A percentile compares a stretch with the other conserved stretches of the same genome.
Evolutionary conservation across 257 asterid species (phyloP).

Genomic region (Avicennia marina): DNA sequence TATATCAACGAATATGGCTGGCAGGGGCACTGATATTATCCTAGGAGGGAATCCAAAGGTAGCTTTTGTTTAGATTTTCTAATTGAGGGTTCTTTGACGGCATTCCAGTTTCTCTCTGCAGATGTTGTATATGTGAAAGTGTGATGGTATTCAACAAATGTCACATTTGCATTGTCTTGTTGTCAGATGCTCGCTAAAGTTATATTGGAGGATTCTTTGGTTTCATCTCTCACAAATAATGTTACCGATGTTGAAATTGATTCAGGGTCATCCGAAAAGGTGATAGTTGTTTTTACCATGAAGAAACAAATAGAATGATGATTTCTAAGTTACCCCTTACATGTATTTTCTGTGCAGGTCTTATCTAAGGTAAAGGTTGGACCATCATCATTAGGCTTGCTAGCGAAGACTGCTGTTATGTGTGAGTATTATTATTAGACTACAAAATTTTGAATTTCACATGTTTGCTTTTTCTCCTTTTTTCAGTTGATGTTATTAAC

Average conservation of each 20-base stretch:
- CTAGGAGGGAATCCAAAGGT: conserved; percentile 99
- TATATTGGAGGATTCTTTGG: conserved; percentile 75
- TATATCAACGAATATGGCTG: conserved; percentile 98
- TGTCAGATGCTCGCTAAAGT: conserved; percentile 90
- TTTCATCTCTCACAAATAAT: conserved; percentile 58
- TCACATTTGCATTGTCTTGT: conserved; percentile 15
- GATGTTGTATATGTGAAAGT: conserved; percentile 8
- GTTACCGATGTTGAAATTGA: conserved; percentile 57
- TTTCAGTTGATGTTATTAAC: background rate
- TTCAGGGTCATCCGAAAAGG: conserved; percentile 62
- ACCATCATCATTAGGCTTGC: conserved; percentile 83
- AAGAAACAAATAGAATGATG: conserved; percentile 3
- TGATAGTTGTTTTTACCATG: conserved; percentile 25
- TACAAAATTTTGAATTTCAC: background rate
- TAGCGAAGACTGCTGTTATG: conserved; percentile 80
- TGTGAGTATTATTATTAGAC: conserved; percentile 43
- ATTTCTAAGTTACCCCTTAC: conserved; percentile 3
- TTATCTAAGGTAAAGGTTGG: conserved; percentile 84
- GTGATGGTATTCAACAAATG: background rate
- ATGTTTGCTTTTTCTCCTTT: background rate
- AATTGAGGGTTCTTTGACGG: background rate
- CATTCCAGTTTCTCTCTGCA: background rate
- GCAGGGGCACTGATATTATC: conserved; percentile 97
- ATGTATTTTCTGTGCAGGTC: conserved; percentile 45
- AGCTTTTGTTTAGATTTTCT: conserved; percentile 17